Percentiles rank a stretch among this genome's conserved stretches.
phyloP scores from a whole-genome alignment of 192 early-diverging fungal genomes.

The Linnemannia hyalina region DNA sequence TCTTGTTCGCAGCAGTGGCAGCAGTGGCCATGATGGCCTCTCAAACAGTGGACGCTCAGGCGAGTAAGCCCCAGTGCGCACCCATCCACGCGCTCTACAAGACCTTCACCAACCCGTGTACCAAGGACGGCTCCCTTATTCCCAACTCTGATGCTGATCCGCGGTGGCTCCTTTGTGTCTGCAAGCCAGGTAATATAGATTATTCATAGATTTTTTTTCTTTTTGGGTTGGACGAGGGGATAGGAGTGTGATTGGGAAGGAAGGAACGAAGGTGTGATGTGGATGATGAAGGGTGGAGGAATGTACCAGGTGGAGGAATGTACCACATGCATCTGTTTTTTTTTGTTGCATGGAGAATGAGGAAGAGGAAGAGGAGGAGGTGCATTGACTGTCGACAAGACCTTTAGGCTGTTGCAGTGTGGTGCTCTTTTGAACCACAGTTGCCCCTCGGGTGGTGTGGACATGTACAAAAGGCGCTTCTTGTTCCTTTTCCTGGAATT shows the following conservation, averaged over 20 bases:
- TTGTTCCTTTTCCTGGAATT: neutral
- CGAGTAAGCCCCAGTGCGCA: constrained; percentile 34
- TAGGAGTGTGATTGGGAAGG: neutral
- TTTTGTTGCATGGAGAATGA: neutral
- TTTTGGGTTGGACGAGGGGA: neutral
- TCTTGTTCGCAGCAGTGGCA: constrained; percentile 23
- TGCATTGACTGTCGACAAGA: too few relatives aligned
- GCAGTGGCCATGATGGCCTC: neutral
- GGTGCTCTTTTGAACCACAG: neutral
- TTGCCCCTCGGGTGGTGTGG: too few relatives aligned
- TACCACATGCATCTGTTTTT: neutral
- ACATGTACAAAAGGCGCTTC: neutral
- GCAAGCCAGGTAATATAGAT: constrained; percentile 17
- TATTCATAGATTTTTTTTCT: neutral
- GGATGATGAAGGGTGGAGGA: neutral
- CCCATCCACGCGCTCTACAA: constrained; percentile 41
- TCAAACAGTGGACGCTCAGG: constrained; percentile 5
- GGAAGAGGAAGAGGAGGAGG: neutral
- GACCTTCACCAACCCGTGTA: constrained; percentile 21
- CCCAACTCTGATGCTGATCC: constrained; percentile 39
- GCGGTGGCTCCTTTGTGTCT: constrained; percentile 35
- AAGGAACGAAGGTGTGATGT: neutral
- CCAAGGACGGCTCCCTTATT: constrained; percentile 16
- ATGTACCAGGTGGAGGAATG: neutral
- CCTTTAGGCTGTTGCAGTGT: neutral